These are phyloP conservation scores for Diplogelasinospora grovesii DNA, from an alignment of 495 filamentous ascomycete species.

Conservation along the genomic window DNA sequence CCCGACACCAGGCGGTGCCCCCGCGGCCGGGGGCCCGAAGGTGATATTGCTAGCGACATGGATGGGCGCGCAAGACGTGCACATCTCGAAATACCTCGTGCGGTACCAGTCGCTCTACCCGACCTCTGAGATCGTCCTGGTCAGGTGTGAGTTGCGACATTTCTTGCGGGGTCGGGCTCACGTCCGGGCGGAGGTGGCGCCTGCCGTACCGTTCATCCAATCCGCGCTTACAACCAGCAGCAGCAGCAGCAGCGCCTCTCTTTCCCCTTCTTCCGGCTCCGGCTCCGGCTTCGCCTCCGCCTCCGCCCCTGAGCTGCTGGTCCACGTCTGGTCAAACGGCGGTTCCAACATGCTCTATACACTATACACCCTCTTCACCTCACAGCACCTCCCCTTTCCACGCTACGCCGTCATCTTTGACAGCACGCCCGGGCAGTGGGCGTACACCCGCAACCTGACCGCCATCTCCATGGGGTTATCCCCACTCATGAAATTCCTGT, in stretches of 20 bases:
- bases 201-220: conserved; percentile 15
- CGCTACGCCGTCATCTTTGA: conserved; percentile 32
- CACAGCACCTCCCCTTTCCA: conserved; percentile 16
- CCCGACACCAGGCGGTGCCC: neutral
- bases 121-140: conserved; percentile 30
- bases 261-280: neutral
- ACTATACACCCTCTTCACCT: conserved; percentile 18
- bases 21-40: conserved; percentile 16
- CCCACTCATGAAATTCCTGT: conserved; percentile 7
- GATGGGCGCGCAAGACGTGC: conserved; percentile 39
- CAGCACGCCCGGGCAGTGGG: conserved; percentile 32
- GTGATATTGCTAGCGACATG: conserved; percentile 38
- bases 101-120: conserved; percentile 37
- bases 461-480: conserved; percentile 24
- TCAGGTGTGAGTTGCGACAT: conserved; percentile 29
- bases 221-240: conserved; percentile 5
- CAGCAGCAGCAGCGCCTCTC: neutral
- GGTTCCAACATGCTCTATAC: conserved; percentile 24
- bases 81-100: conserved; percentile 40
- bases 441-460: conserved; percentile 17
- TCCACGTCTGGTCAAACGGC: conserved; percentile 43
- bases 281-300: too few relatives aligned
- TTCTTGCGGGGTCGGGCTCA: conserved; percentile 8
- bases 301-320: conserved; percentile 30
- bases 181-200: conserved; percentile 7